phyloP scores from a whole-genome alignment of 1,139 yeast species.

The Taphrina pruni region DNA sequence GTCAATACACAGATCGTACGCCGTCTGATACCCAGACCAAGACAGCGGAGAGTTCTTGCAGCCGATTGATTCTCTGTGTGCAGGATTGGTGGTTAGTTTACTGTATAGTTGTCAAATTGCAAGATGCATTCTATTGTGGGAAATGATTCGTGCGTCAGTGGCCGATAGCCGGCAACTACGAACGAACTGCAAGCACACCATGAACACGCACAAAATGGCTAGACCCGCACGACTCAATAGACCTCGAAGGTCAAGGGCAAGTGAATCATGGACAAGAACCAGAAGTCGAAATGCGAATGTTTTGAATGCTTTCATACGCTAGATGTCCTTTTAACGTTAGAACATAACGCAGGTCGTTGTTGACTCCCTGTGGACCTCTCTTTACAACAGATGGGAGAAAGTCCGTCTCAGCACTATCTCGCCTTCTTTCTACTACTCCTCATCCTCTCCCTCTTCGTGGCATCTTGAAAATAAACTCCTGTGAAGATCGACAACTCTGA shows the following conservation, averaged over 20 bases:
- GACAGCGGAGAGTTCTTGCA: too few species aligned
- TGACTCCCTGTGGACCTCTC: slow-evolving; percentile 16
- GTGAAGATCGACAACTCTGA: not conserved
- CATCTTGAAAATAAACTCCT: slow-evolving; percentile 9
- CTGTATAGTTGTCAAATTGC: too few species aligned
- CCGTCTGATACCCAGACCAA: too few species aligned
- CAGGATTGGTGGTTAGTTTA: too few species aligned
- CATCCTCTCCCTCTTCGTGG: not conserved
- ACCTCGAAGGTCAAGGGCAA: too few species aligned
- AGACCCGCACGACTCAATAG: too few species aligned
- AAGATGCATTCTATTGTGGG: not conserved
- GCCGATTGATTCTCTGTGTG: too few species aligned
- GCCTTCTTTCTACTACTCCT: slow-evolving; percentile 7
- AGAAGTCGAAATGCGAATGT: not conserved
- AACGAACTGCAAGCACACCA: not conserved
- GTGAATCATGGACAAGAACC: not conserved
- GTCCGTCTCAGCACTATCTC: not conserved
- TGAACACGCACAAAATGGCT: too few species aligned
- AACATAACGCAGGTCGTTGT: slow-evolving; percentile 11
- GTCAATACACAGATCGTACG: too few species aligned
- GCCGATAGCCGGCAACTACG: not conserved
- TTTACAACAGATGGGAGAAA: slow-evolving; percentile 1
- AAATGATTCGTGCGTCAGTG: slow-evolving; percentile 14
- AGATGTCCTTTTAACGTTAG: slow-evolving; percentile 9
- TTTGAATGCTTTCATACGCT: slow-evolving; percentile 29